phyloP scores from a whole-genome alignment of 306 rosid genomes.

The Chamaecrista fasciculata region DNA sequence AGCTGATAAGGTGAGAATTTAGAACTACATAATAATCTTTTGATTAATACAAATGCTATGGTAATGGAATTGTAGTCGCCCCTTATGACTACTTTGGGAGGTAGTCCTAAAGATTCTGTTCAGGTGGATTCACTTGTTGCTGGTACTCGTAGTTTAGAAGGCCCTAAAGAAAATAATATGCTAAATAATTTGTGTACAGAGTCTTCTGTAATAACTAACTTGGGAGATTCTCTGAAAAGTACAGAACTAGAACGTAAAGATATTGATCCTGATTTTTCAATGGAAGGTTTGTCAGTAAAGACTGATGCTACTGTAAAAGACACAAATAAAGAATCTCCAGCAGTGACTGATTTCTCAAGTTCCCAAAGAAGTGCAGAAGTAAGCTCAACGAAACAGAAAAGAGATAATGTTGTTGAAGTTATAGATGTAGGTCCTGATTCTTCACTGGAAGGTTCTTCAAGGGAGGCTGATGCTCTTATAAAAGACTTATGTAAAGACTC shows the following conservation, averaged over 20 bases:
- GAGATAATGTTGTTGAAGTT: conserved; percentile 5
- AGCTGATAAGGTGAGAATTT: neutral
- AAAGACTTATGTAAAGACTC: neutral
- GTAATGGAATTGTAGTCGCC: conserved; percentile 4
- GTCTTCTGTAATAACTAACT: neutral
- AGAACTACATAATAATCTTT: conserved; percentile 10
- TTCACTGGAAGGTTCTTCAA: neutral
- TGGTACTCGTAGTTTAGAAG: neutral
- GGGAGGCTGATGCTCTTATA: neutral
- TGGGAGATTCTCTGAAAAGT: conserved; percentile 24
- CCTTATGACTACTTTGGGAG: neutral
- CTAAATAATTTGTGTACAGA: conserved; percentile 18
- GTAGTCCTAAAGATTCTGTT: neutral
- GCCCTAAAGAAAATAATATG: neutral
- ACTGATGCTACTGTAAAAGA: neutral
- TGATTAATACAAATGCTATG: neutral
- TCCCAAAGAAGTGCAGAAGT: neutral
- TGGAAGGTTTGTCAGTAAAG: neutral
- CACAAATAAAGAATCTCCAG: neutral
- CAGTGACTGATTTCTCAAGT: neutral
- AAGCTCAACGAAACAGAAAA: neutral
- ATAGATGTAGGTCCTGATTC: neutral
- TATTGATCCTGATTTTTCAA: neutral
- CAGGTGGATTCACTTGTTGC: conserved; percentile 1
- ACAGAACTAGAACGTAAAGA: neutral